Base-by-base conservation (phyloP, 768 basidiomycete genomes). In the Thelephora aurantiotincta region DNA sequence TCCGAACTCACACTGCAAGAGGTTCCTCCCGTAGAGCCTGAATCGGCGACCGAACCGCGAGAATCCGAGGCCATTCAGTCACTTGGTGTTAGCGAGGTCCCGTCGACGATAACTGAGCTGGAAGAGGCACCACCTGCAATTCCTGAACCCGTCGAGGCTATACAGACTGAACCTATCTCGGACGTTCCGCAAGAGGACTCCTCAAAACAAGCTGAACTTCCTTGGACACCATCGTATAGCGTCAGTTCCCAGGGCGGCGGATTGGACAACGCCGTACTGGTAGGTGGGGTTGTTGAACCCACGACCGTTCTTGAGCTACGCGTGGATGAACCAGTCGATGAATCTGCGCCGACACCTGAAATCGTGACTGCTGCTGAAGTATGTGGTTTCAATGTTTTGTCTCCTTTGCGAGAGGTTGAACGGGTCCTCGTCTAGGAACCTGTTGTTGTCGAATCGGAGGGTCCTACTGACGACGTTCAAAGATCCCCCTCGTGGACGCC, bases 211-310 rank as follows among this genome's bases (percentile, higher is more conserved):
- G 30, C 47, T 5, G 59, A 64, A 18, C 45, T 71, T 13, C 72
- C 72, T 23, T 75, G 69, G 70, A 69, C 67, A 12, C 68, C 73
- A 6, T 73, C 74, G 2, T 77, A 74, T 65, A 69, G 68, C 49
- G 74, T 75, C 19, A 71, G 63, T 11, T 68, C 48, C 14, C 68
- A 68, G 56, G 68, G 66, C 33, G 52, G 70, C 44, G 66, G 66
- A 34, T 48, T 51, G 19, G 49, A 51, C 33, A 50, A 46, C 16
- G 54, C 55, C 35, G 49, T 53, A 14, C 26, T 46, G 13, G 48
- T 35, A 13, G 44, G 11, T 19, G 44, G 12, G 18, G 14, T 34
- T 23, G 33, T 23, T n/a, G 44, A 45, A 1, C 18, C 33, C 11
- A 23, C 19, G 11, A 9, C 42, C 19, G 42, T 9, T 30, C 26